These are phyloP conservation scores for Rhizopus stolonifer DNA, from an alignment of 371 early-diverging fungal species.

Conservation along the genomic window DNA sequence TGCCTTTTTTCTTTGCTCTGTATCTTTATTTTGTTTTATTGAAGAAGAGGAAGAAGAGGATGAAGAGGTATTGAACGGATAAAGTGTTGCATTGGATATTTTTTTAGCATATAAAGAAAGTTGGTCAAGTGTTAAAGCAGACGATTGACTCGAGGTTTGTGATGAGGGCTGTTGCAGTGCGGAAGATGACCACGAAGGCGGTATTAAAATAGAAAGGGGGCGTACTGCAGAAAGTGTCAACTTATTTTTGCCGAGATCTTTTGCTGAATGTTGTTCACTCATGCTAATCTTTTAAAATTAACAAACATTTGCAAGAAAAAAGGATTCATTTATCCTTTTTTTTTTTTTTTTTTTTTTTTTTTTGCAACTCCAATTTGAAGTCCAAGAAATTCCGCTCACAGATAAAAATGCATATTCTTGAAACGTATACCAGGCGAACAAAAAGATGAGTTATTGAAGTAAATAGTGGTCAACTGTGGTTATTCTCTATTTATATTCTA, in stretches of 20 bases:
- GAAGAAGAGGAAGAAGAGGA: constrained; percentile 1
- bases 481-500: too few species aligned
- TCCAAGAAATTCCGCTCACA: too few species aligned
- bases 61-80: constrained; percentile 13
- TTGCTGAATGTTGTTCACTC: background rate
- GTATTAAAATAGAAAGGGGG: constrained; percentile 21
- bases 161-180: background rate
- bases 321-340: background rate
- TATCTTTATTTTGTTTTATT: background rate
- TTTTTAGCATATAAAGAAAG: constrained; percentile 31
- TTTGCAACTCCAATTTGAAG: too few species aligned
- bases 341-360: too few species aligned
- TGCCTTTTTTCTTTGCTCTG: constrained; percentile 14
- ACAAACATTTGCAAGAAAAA: background rate
- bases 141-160: constrained; percentile 3
- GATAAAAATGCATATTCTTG: too few species aligned
- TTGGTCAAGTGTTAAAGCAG: constrained; percentile 31
- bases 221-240: constrained; percentile 3
- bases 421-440: too few species aligned
- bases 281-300: background rate
- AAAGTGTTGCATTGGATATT: constrained; percentile 26
- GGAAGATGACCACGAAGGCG: constrained; percentile 6
- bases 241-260: background rate
- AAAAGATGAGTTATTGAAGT: too few species aligned
- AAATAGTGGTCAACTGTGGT: too few species aligned